These are phyloP conservation scores for Meredithiella fracta DNA, from an alignment of 2,329 filamentous ascomycete species.

Conservation along the genomic window DNA sequence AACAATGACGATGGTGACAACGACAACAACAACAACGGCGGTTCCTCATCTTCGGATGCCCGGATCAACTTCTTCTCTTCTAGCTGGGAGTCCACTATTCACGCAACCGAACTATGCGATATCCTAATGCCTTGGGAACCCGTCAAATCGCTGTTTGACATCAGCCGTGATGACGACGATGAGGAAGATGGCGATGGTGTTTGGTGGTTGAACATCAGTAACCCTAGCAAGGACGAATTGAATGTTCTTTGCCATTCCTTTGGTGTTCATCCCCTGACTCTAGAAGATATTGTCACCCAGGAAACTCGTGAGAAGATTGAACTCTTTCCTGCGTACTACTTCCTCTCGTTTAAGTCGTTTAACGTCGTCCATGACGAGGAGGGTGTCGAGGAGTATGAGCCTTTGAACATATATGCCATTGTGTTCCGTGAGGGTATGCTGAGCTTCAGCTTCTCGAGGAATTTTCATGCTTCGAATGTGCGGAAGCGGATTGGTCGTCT, in stretches of 20 bases:
- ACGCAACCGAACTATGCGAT: conserved; percentile 75
- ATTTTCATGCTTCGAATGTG: conserved; percentile 75
- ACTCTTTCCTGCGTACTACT: conserved; percentile 93
- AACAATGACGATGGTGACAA: neutral
- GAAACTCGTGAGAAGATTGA: conserved; percentile 98
- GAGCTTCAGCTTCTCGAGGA: conserved; percentile 83
- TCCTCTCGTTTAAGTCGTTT: conserved; percentile 93
- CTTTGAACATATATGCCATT: conserved; percentile 90
- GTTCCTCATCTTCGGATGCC: conserved; percentile 30
- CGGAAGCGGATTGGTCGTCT: conserved; percentile 80
- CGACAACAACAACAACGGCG: too few relatives aligned
- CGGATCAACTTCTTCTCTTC: conserved; percentile 96
- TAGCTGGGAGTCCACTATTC: conserved; percentile 81
- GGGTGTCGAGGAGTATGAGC: conserved; percentile 71
- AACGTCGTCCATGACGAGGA: conserved; percentile 60
- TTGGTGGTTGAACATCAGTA: conserved; percentile 97
- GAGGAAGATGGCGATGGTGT: too few relatives aligned
- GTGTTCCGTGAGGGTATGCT: conserved; percentile 91
- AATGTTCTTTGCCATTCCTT: conserved; percentile 83
- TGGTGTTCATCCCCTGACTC: conserved; percentile 84
- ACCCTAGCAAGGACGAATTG: conserved; percentile 77
- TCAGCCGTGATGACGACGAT: conserved; percentile 42
- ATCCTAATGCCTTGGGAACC: conserved; percentile 79
- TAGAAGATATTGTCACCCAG: conserved; percentile 89
- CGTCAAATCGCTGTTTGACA: conserved; percentile 68